These are phyloP conservation scores for Boletus rubroflammeus DNA, from an alignment of 768 basidiomycete species.

Conservation along the genomic window DNA sequence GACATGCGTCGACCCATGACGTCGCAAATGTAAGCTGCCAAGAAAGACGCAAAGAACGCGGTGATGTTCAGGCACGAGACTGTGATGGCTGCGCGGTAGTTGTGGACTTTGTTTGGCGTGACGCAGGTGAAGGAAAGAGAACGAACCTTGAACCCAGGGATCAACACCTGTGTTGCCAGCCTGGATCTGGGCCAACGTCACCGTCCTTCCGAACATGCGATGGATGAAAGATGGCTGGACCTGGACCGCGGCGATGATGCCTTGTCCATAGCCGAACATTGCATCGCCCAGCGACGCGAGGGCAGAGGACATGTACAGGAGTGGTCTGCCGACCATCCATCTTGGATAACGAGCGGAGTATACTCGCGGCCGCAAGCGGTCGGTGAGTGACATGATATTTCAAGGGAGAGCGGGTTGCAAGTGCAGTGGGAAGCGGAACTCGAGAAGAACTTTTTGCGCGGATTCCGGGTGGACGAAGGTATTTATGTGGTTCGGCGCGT, in stretches of 20 bases:
- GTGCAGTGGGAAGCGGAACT: background rate
- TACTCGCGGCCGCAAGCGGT: conserved; percentile 33
- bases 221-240: conserved; percentile 51
- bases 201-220: conserved; percentile 43
- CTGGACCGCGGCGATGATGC: conserved; percentile 48
- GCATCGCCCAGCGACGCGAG: conserved; percentile 55
- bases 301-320: conserved; percentile 49
- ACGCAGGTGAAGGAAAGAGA: background rate
- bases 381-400: conserved; percentile 22
- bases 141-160: conserved; percentile 45
- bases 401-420: conserved; percentile 8
- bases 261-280: conserved; percentile 55
- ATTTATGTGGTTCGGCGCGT: conserved; percentile 21
- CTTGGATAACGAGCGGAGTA: conserved; percentile 48
- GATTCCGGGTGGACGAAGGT: conserved; percentile 2
- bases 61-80: conserved; percentile 50
- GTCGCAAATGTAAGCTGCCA: conserved; percentile 49
- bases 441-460: background rate
- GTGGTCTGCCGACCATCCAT: conserved; percentile 49
- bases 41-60: conserved; percentile 43
- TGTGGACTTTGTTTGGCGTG: background rate
- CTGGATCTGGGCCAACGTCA: conserved; percentile 45
- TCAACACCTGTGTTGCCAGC: conserved; percentile 41
- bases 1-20: conserved; percentile 48
- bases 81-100: conserved; percentile 38